These are phyloP conservation scores for Vitis vinifera DNA, from an alignment of 164 flowering plant genomes.

Conservation along the genomic window ASM3070453v1 NC_081823.1:2629001-2629500, in stretches of 20 bases:
- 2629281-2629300: not conserved
- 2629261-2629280: not conserved
- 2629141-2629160: not conserved
- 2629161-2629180: not conserved
- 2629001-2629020: too few relatives aligned
- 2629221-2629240: not conserved
- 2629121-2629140: too few relatives aligned
- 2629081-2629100: too few relatives aligned
- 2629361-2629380: conserved; percentile 99
- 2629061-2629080: too few relatives aligned
- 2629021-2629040: too few relatives aligned
- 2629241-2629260: not conserved
- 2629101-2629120: too few relatives aligned
- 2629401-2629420: conserved; percentile 92
- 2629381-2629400: conserved; percentile 95
- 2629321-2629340: conserved; percentile 77
- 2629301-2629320: conserved; percentile 98
- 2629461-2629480: conserved; percentile 96
- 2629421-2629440: conserved; percentile 98
- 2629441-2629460: conserved; percentile 95
- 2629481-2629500: conserved; percentile 98
- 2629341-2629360: conserved; percentile 93
- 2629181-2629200: not conserved
- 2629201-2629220: not conserved
- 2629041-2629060: too few relatives aligned